Evolutionary conservation across 208 protist genomes (phyloP), one percentile per base, ranked within the genome.

Genomic region (Herpetomonas tarakana): DNA sequence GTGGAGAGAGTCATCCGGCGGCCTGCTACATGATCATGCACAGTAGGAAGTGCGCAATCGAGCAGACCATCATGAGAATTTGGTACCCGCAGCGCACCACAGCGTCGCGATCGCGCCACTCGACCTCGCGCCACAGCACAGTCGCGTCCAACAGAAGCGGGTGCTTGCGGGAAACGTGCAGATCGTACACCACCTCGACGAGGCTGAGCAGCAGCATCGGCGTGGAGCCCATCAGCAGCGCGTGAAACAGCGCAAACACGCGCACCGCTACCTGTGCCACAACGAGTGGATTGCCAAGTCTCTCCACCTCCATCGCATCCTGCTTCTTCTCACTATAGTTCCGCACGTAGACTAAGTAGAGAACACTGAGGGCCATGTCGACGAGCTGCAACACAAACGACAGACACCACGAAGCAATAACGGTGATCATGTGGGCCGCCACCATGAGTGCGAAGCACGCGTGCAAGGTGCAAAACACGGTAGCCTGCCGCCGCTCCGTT

Each of bases 121-220:
- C 64, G n/a, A 86, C 47, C 24, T 84, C 71, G 35, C 82, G 88
- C 81, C 81, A 92, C 27, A 85, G 57, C 0, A 78, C 85, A 6
- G 85, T 87, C 9, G 74, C 75, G 51, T 92, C 85, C 11, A 92
- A 63, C 22, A 88, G 54, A 1, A 92, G 61, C 6, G 73, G 71
- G 3, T 67, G 64, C 12, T 58, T 68, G n/a, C 62, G 41, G 29
- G 68, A 56, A 6, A 83, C 70, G 25, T 71, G 72, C 16, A 81
- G 60, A 54, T 87, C 68, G 71, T 92, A 88, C 7, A 38, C 58
- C 2, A 87, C n/a, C 69, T 92, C 85, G 2, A 88, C 1, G 1
- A 69, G 19, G 16, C 74, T 56, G 14, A 65, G 19, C n/a, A 81
- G 26, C 25, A 73, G 27, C 25, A 87, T 41, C 18, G 64, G 27